Conservation (phyloP, 768 basidiomycete species). For the Dictyophora rubrovolvata region DNA sequence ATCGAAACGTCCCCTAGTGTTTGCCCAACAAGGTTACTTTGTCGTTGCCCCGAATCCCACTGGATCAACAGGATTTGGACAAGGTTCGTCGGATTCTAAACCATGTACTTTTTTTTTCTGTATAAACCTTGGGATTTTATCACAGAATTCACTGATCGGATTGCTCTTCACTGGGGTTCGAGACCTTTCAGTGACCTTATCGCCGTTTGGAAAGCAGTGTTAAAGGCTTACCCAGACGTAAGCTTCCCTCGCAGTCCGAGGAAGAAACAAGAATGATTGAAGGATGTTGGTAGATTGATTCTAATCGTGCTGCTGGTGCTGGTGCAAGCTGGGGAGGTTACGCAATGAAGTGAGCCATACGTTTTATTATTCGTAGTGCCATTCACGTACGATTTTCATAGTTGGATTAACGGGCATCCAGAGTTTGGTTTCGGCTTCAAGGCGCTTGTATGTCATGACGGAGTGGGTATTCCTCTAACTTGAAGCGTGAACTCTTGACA, state of each 20-base stretch:
- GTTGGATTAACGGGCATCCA: conserved; percentile 93
- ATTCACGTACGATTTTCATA: conserved; percentile 21
- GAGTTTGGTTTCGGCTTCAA: conserved; percentile 86
- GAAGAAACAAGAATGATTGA: background rate
- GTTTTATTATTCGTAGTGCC: conserved; percentile 2
- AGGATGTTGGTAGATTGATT: conserved; percentile 41
- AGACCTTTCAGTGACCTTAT: conserved; percentile 73
- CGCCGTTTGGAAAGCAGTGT: conserved; percentile 62
- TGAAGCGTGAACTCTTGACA: background rate
- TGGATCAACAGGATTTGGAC: conserved; percentile 88
- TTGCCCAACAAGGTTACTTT: conserved; percentile 84
- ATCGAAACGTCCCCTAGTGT: conserved; percentile 33
- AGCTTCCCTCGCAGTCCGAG: conserved; percentile 4
- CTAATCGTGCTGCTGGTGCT: conserved; percentile 31
- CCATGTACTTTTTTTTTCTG: background rate
- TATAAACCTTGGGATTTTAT: background rate
- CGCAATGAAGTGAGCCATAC: conserved; percentile 61
- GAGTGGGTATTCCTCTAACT: conserved; percentile 35
- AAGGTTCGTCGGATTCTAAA: conserved; percentile 35
- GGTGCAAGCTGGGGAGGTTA: conserved; percentile 85
- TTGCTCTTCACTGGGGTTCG: conserved; percentile 75
- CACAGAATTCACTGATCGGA: conserved; percentile 70
- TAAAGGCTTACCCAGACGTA: conserved; percentile 63
- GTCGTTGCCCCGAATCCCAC: conserved; percentile 86
- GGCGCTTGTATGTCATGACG: conserved; percentile 87